Conservation (phyloP, 169 alveolate species). For the Plasmodium gonderi region DNA sequence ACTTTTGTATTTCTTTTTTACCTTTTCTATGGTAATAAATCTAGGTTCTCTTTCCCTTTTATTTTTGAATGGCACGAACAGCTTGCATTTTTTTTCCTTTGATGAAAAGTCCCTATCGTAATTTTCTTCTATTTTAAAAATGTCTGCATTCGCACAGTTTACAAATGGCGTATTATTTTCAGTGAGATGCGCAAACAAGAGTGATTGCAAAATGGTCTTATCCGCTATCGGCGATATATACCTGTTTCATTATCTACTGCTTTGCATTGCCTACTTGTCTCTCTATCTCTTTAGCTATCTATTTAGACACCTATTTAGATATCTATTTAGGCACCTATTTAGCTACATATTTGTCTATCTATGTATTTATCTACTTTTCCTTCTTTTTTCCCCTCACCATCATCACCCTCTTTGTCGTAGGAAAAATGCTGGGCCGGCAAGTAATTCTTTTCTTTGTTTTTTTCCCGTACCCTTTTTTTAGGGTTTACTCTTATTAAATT, state of each 20-base stretch:
- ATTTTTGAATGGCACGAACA: constrained; percentile 64
- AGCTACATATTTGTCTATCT: neutral
- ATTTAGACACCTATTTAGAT: no score
- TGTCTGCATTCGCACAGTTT: constrained; percentile 5
- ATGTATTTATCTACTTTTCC: neutral
- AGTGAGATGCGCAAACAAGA: neutral
- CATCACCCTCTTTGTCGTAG: constrained; percentile 21
- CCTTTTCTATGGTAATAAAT: constrained; percentile 69
- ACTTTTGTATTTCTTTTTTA: constrained; percentile 61
- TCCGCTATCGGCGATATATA: no score
- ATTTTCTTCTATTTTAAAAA: constrained; percentile 45
- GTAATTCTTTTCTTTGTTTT: constrained; percentile 41
- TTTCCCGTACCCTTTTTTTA: constrained; percentile 18
- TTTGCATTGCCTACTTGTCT: no score
- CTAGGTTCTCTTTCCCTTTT: constrained; percentile 60
- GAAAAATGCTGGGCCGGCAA: constrained; percentile 45
- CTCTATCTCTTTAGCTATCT: no score
- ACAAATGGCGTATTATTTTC: neutral
- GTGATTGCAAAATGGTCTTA: no score
- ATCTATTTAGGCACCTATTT: no score
- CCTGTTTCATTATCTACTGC: no score
- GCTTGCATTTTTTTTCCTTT: constrained; percentile 69
- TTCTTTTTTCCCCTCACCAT: constrained; percentile 8
- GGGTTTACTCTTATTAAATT: constrained; percentile 33
- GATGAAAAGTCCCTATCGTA: constrained; percentile 64